Base-by-base conservation (phyloP, 345 rosid species). In the Salix dunnii region DNA sequence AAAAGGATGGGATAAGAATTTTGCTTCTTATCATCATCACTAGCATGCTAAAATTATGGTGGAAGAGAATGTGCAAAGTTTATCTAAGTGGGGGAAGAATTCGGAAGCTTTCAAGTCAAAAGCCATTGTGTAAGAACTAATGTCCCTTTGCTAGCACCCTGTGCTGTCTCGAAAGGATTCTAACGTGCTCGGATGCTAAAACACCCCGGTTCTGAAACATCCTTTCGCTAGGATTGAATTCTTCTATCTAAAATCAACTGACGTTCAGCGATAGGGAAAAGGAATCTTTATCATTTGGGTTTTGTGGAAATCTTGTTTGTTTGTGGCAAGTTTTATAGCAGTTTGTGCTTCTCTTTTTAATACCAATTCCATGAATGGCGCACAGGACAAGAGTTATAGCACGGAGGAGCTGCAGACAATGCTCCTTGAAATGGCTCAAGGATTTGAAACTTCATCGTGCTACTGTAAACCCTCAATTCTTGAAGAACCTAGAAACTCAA, bases 371-470 rank as follows among this genome's bases (percentile, higher is more conserved):
- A 46, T 46, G 49, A 46, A 46, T 13, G 14, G 17, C 31, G 23
- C 18, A 43, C 86, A 87, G 91, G 78, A 78, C 1, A 86, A 89
- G 60, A 71, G 38, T 11, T 85, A 78, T 74, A 87, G 81, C 68
- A 78, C 86, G 79, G 89, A 84, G 75, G 90, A 87, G 74, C 61
- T 90, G 65, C 91, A 86, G 53, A 20, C 31, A 11, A 88, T 90
- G 90, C 68, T 88, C 1, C 46, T 67, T 67, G 94, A 88, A 42
- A 82, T 90, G 86, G 87, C 68, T 0, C 77, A 79, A 67, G 88
- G 77, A 9, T 87, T 85, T n/a, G 78, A 82, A 9, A 18, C 78
- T 43, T 27, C 84, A 0, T 28, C 84, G 5, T 74, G 77, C 85
- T 68, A 76, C 7, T 40, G 72, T 8, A 72, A 67, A 17, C 20